Evolutionary conservation across 139 green algal genomes (phyloP).

Genomic region (Penium margaritaceum): DNA sequence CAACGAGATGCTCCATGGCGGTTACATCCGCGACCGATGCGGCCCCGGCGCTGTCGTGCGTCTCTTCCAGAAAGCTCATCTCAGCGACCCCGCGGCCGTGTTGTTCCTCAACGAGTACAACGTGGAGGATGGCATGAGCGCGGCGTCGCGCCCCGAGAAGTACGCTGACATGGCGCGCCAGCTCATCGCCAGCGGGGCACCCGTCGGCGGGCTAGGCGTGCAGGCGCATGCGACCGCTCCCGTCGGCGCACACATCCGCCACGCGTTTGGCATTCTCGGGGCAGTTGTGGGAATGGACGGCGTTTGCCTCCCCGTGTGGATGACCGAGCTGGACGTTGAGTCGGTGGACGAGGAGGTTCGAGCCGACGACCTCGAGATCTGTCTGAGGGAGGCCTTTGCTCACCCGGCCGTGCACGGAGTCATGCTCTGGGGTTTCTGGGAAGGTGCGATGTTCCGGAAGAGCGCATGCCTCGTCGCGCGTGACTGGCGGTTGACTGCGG

Average conservation of each 20-base stretch:
- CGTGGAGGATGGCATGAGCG: slow-evolving; percentile 16
- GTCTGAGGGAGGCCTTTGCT: slow-evolving; percentile 36
- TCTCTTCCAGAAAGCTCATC: slow-evolving; percentile 26
- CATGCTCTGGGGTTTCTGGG: slow-evolving; percentile 45
- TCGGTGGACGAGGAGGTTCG: slow-evolving; percentile 19
- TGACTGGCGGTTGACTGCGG: slow-evolving; percentile 31
- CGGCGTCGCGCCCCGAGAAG: slow-evolving; percentile 16
- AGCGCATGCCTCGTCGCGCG: slow-evolving; percentile 11
- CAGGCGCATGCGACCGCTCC: slow-evolving; percentile 30
- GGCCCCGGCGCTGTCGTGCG: neutral
- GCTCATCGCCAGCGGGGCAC: slow-evolving; percentile 22
- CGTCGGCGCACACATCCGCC: slow-evolving; percentile 14
- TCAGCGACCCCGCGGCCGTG: slow-evolving; percentile 11
- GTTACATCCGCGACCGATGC: slow-evolving; percentile 9
- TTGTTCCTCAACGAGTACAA: slow-evolving; percentile 47
- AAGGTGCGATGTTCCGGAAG: slow-evolving; percentile 28
- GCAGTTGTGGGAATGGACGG: too few relatives aligned
- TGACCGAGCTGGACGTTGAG: slow-evolving; percentile 38
- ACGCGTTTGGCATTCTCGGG: slow-evolving; percentile 3
- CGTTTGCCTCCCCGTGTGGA: slow-evolving; percentile 27
- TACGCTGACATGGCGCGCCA: slow-evolving; percentile 19
- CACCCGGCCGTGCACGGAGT: slow-evolving; percentile 38
- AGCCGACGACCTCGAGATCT: slow-evolving; percentile 37
- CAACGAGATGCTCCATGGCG: slow-evolving; percentile 46
- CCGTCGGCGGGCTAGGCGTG: slow-evolving; percentile 24